Conservation (phyloP, 148 eudicot species). For the Gaultheria prostrata region DNA sequence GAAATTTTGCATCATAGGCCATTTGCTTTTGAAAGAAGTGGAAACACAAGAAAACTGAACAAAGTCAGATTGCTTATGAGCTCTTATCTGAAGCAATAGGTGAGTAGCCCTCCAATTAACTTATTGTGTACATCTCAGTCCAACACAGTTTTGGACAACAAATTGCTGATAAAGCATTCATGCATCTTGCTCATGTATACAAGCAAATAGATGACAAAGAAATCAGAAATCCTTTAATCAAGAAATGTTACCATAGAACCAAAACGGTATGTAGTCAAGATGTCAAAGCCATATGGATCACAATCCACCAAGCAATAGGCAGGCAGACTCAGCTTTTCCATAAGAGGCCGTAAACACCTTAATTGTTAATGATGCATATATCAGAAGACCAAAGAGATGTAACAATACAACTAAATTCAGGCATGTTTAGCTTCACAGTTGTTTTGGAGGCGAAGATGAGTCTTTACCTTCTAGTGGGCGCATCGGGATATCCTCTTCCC, state of each 20-base stretch:
- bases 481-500: slow-evolving; percentile 99
- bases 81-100: background rate
- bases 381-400: slow-evolving; percentile 5
- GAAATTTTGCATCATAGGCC: slow-evolving; percentile 80
- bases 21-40: slow-evolving; percentile 54
- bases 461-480: slow-evolving; percentile 84
- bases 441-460: background rate
- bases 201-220: slow-evolving; percentile 5
- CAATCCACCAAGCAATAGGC: slow-evolving; percentile 84
- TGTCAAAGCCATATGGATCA: slow-evolving; percentile 97
- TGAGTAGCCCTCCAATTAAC: background rate
- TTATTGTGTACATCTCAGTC: too few relatives aligned
- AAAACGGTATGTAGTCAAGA: slow-evolving; percentile 84
- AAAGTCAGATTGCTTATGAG: background rate
- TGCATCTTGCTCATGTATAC: slow-evolving; percentile 11
- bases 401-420: slow-evolving; percentile 2
- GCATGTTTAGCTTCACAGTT: background rate
- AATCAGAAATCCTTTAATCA: slow-evolving; percentile 10
- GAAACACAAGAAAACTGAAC: background rate
- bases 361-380: slow-evolving; percentile 7
- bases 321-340: slow-evolving; percentile 57
- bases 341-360: slow-evolving; percentile 83
- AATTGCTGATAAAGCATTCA: background rate
- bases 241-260: slow-evolving; percentile 71
- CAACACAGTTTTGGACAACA: background rate